Percentiles rank a stretch among this genome's conserved stretches.
These are phyloP conservation scores for Senna siamea DNA, from an alignment of 306 rosid genomes.

Conservation along the genomic window DNA sequence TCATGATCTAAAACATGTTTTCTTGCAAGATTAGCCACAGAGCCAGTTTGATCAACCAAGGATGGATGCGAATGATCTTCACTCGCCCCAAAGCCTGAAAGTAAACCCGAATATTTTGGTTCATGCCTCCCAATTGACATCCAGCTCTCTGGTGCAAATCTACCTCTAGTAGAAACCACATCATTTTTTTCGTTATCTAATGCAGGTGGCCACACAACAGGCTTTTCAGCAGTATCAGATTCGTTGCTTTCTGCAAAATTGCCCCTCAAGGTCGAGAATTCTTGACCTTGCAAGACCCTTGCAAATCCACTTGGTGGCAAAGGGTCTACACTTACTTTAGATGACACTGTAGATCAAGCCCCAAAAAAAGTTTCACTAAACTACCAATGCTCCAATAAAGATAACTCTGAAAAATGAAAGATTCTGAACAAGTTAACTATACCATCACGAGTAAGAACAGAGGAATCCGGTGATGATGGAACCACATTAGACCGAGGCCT, in stretches of 20 bases:
- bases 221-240: conserved; percentile 64
- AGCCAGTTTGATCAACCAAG: conserved; percentile 48
- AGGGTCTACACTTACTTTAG: conserved; percentile 69
- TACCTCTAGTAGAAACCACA: conserved; percentile 65
- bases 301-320: conserved; percentile 64
- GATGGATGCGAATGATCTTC: conserved; percentile 51
- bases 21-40: conserved; percentile 49
- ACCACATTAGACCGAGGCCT: conserved; percentile 77
- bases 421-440: conserved; percentile 1
- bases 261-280: conserved; percentile 76
- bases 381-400: conserved; percentile 1
- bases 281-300: conserved; percentile 99
- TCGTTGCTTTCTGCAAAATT: conserved; percentile 64
- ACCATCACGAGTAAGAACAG: conserved; percentile 89
- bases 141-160: conserved; percentile 68
- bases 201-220: conserved; percentile 63
- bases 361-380: conserved; percentile 5
- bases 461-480: conserved; percentile 81
- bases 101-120: conserved; percentile 72
- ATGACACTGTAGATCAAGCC: conserved; percentile 49
- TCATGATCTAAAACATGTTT: conserved; percentile 64
- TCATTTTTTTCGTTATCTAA: conserved; percentile 70
- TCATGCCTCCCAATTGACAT: conserved; percentile 69
- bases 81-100: conserved; percentile 74
- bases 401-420: not conserved